A percentile compares a stretch with the other conserved stretches of the same genome.
Conservation (phyloP, 2,329 filamentous ascomycete species). For the Colletotrichum tropicale region DNA sequence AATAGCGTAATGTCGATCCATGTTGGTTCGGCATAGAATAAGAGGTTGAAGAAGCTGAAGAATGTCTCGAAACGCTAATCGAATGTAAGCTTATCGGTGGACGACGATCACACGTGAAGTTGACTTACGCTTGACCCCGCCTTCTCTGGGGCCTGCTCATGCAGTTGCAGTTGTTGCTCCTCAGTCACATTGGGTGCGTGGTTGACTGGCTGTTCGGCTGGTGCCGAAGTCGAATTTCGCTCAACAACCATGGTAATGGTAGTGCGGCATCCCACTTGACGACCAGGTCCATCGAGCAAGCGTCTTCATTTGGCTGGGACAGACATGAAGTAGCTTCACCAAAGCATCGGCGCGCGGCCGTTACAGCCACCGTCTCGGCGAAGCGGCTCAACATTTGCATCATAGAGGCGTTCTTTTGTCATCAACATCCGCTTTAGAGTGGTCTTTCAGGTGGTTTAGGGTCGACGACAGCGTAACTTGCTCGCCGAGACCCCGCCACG, state of each 20-base stretch:
- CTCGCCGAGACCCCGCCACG: not conserved
- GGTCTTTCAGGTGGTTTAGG: not conserved
- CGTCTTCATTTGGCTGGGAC: not conserved
- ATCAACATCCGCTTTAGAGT: not conserved
- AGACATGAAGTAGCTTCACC: not conserved
- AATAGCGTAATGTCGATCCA: constrained; percentile 20
- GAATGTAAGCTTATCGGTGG: not conserved
- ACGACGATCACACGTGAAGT: not conserved
- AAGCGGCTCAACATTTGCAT: not conserved
- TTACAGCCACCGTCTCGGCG: not conserved
- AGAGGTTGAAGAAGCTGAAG: constrained; percentile 1
- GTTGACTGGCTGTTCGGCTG: not conserved
- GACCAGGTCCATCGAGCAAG: not conserved
- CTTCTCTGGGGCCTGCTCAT: not conserved
- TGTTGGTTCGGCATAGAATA: constrained; percentile 19
- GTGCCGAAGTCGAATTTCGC: not conserved
- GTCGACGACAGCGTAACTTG: not conserved
- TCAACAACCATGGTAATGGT: not conserved
- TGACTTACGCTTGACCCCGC: not conserved
- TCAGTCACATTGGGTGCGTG: not conserved
- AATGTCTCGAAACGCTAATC: not conserved
- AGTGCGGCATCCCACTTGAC: not conserved
- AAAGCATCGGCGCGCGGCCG: not conserved
- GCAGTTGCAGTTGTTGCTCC: not conserved
- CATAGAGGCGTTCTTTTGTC: not conserved